Evolutionary conservation across 495 filamentous ascomycete genomes (phyloP).

Genomic region (Pyronema domesticum): DNA sequence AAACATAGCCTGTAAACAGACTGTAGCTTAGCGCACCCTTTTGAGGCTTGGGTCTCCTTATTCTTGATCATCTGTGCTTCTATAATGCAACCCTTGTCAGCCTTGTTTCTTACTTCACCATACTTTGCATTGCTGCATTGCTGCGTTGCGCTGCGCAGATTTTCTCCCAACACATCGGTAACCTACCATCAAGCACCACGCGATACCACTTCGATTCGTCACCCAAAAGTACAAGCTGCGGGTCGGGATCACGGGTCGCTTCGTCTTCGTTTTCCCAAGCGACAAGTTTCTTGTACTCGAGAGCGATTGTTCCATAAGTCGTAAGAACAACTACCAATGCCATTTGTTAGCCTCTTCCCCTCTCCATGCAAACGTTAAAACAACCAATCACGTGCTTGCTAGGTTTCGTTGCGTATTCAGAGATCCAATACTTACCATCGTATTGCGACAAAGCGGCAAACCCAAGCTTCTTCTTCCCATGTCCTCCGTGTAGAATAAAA

Average conservation of each 20-base stretch:
- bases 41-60: constrained; percentile 45
- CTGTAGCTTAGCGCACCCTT: constrained; percentile 42
- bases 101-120: neutral
- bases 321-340: constrained; percentile 50
- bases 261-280: constrained; percentile 26
- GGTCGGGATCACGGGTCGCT: constrained; percentile 17
- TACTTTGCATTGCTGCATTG: no score
- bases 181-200: constrained; percentile 41
- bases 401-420: no score
- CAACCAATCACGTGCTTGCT: no score
- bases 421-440: constrained; percentile 32
- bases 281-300: constrained; percentile 44
- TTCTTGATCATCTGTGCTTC: constrained; percentile 96
- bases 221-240: constrained; percentile 43
- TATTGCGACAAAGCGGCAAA: constrained; percentile 46
- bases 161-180: no score
- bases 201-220: constrained; percentile 55
- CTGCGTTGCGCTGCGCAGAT: no score
- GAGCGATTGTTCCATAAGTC: constrained; percentile 64
- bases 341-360: constrained; percentile 1
- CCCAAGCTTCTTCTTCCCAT: constrained; percentile 32
- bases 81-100: constrained; percentile 28
- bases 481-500: constrained; percentile 44
- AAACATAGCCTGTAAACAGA: constrained; percentile 63
- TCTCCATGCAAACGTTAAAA: neutral